Base-by-base conservation (phyloP, 768 basidiomycete genomes). In the Psilocybe tampanensis region DNA sequence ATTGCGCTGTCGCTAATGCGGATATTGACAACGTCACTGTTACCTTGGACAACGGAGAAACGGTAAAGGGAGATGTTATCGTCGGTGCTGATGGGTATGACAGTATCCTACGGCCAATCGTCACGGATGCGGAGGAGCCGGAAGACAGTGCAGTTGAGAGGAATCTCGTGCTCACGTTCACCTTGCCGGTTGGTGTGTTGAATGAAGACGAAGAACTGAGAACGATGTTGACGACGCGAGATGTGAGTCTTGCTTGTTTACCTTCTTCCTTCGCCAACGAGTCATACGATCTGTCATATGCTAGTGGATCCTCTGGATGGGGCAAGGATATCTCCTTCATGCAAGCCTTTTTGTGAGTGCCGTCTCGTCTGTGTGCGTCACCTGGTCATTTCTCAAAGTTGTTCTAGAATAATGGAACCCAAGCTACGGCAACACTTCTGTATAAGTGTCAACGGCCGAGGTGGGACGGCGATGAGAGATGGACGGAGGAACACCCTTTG, bases 151-250 rank as follows among this genome's bases (percentile, higher is more conserved):
- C 26, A 23, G 18, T 23, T 29, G 49, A 36, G 55, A 67, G 64
- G 22, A 66, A 68, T 21, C 49, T 73, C 15, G 66, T 65, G n/a
- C 48, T 75, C 4, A 69, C 71, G 15, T 72, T 71, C 54, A 65
- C 66, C 6, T 56, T 77, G 19, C 74, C 74, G 23, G 66, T 63
- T n/a, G 64, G 65, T 29, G 51, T 65, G n/a, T 67, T 77, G 65
- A 60, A 59, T 32, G 63, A 67, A 22, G 72, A 76, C 45, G 69
- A 72, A 19, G 73, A 74, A 11, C 64, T 77, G 8, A 58, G 55
- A 54, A 54, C 63, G 2, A 52, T 75, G 15, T 56, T 67, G 36
- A 61, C 70, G 36, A 64, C 66, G 11, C 58, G 62, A 7, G 67
- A 70, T 54, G 76, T 76, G 58, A 34, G 72, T 70, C 5, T 19